Base-by-base conservation (phyloP, 2,329 filamentous ascomycete genomes). In the Hypoxylon sp. region DNA sequence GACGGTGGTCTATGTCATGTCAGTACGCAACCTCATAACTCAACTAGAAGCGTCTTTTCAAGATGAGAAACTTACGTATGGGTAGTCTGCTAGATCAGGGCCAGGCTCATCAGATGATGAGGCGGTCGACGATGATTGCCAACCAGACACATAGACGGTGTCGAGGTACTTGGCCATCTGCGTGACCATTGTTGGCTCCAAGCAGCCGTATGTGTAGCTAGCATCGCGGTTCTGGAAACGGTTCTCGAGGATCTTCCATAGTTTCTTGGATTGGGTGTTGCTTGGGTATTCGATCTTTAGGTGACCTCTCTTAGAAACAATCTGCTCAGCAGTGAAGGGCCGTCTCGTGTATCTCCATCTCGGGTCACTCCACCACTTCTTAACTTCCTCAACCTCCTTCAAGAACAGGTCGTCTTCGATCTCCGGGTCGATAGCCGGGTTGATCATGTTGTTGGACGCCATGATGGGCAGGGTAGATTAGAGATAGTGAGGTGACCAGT, bases 111-210 rank as follows among this genome's bases (percentile, higher is more conserved):
- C 94, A 6, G 95, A 95, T 1, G 94, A 89, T 2, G 95, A 98
- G 55, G 96, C 96, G 6, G 96, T 99, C 25, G 95, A 98, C 1
- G 95, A 98, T 72, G 93, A 97, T 83, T 99, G 96, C 96, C 96
- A 99, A 72, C 96, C 96, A 61, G 96, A 98, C 70, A 99, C 96
- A 81, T 99, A 99, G 80, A 99, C 93, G 35, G 96, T 99, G 79
- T 99, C 96, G 70, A 99, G 88, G 82, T 97, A 98, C 83, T 98
- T 97, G 76, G 95, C 95, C 96, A 99, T 99, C 82, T 99, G 96
- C 30, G 96, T 98, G 80, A 99, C 89, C 93, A 98, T 98, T 63
- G 97, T 97, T 10, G 96, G 96, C 79, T 99, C 96, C 72, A 99
- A 87, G 83, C 96, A 98, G 77, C 96, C 96, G 79, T 98, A 99